phyloP scores from a whole-genome alignment of 2,329 filamentous ascomycete species.

The Monosporascus cannonballus region DNA sequence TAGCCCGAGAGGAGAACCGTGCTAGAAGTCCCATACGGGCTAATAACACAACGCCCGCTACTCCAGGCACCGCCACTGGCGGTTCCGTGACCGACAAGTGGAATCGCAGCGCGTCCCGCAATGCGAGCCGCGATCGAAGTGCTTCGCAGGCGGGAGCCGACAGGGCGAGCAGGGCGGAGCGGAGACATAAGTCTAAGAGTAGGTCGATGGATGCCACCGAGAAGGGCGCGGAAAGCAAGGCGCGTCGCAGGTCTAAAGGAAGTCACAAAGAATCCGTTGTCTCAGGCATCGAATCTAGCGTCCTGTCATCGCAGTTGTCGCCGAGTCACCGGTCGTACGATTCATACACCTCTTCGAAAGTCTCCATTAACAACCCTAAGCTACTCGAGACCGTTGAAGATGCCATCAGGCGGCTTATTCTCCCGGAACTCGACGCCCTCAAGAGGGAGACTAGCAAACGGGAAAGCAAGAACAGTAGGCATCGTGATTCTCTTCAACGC shows the following conservation, averaged over 20 bases:
- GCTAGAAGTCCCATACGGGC: conserved; percentile 36
- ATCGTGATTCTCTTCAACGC: conserved; percentile 36
- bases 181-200: conserved; percentile 43
- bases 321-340: conserved; percentile 51
- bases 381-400: conserved; percentile 88
- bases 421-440: conserved; percentile 85
- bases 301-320: conserved; percentile 47
- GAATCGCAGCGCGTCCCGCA: conserved; percentile 37
- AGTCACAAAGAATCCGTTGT: conserved; percentile 46
- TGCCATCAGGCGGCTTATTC: conserved; percentile 79
- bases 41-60: conserved; percentile 32
- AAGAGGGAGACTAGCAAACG: conserved; percentile 84
- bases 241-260: conserved; percentile 45
- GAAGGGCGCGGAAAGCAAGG: conserved; percentile 38
- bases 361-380: conserved; percentile 88
- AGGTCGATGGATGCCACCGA: conserved; percentile 45
- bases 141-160: conserved; percentile 28
- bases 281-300: conserved; percentile 48
- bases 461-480: conserved; percentile 42
- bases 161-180: conserved; percentile 40
- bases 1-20: conserved; percentile 29
- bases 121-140: conserved; percentile 34
- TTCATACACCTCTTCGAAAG: conserved; percentile 50
- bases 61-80: conserved; percentile 31
- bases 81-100: conserved; percentile 36